Evolutionary conservation across 1,139 yeast species (phyloP).

Genomic region (Trichomonascaceae sp.): DNA sequence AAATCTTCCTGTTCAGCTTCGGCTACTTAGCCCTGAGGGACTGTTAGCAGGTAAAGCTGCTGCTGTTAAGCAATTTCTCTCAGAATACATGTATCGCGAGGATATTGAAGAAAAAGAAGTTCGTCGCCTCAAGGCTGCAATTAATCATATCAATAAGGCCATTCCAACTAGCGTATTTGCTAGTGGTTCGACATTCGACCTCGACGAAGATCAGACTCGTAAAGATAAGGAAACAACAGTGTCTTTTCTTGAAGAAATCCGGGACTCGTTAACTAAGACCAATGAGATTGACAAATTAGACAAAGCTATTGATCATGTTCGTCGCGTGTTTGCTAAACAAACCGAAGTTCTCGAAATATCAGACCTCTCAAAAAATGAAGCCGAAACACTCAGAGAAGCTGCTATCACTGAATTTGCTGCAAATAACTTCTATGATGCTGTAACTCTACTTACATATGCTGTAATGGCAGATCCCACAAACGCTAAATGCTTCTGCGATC

Average conservation of each 20-base stretch:
- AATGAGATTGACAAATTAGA: neutral
- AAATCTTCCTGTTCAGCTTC: neutral
- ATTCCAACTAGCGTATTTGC: neutral
- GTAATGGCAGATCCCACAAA: neutral
- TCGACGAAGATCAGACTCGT: neutral
- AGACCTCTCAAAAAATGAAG: neutral
- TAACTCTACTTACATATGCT: neutral
- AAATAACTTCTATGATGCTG: neutral
- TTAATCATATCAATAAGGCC: neutral
- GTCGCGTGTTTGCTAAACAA: neutral
- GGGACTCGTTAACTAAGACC: neutral
- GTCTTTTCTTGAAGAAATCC: neutral
- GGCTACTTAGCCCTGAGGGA: neutral
- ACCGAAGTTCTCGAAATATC: neutral
- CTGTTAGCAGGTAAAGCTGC: neutral
- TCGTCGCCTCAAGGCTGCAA: neutral
- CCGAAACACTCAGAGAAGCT: neutral
- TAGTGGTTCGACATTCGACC: neutral
- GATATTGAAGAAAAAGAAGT: neutral
- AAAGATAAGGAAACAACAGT: neutral
- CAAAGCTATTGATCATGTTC: neutral
- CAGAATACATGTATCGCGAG: neutral
- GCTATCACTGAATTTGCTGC: neutral
- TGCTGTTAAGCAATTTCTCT: neutral
- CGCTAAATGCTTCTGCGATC: neutral